Evolutionary conservation across 495 filamentous ascomycete species (phyloP), one percentile per base, ranked within the genome.

Genomic region (Aspergillus nanangensis): DNA sequence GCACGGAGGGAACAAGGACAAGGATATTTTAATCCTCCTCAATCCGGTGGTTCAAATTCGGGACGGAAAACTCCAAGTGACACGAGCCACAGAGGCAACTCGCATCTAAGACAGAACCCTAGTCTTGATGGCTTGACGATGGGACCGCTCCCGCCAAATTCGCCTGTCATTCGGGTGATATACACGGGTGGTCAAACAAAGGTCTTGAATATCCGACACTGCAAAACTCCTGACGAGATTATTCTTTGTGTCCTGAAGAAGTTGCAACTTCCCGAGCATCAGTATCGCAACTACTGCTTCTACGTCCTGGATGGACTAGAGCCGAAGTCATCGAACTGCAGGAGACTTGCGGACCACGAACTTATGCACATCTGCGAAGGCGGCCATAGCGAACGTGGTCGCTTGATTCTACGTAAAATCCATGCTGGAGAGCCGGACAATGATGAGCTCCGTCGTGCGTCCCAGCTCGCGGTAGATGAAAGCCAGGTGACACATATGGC

Each of bases 141-240:
- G 74, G 84, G 86, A 24, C 78, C 83, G 43, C 72, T 95, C 42
- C 90, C 89, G 19, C 72, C 76, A 31, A 84, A 88, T 57, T 83
- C 88, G 56, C 82, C 87, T 32, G 79, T 94, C 39, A 93, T 96
- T 48, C 80, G 89, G 32, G 87, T 97, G 29, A 96, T 97, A 55
- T 95, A 91, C 48, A 87, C 83, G 21, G 88, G 85, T 34, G 86
- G 89, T n/a, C 82, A 86, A 45, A 95, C 90, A 23, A 90, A 91
- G 62, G 90, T 95, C 5, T 78, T 97, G 44, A 87, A 90, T 59
- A 84, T 97, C 39, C 84, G 87, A 43, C 87, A 84, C 50, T 96
- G 88, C 75, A 88, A 83, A 56, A 94, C 86, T 2, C 81, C 87
- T 24, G 93, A 97, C 51, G 89, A 96, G 45, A 84, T 99, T 41